Conservation (phyloP, 2,329 filamentous ascomycete genomes). For the Ascomycota sp. region DNA sequence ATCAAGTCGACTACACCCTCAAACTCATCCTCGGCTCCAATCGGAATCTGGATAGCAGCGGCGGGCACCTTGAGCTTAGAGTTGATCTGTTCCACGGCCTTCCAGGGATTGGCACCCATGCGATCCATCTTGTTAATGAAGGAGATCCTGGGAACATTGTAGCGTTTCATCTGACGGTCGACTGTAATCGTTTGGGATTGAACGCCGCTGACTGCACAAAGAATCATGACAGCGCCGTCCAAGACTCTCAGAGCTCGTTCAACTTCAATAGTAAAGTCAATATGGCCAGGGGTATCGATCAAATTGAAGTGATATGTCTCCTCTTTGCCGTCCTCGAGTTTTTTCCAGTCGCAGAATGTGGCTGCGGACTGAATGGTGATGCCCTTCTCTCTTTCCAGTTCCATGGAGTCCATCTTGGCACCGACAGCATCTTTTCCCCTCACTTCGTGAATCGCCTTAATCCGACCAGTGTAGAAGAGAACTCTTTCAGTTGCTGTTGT, state of each 20-base stretch:
- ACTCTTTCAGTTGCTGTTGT: conserved; percentile 93
- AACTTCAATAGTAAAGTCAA: conserved; percentile 98
- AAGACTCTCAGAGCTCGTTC: conserved; percentile 86
- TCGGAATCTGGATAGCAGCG: conserved; percentile 84
- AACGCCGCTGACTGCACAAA: conserved; percentile 91
- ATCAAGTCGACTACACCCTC: conserved; percentile 84
- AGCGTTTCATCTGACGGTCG: conserved; percentile 94
- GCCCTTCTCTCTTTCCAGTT: conserved; percentile 91
- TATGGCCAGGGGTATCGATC: conserved; percentile 96
- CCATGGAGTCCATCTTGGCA: conserved; percentile 99
- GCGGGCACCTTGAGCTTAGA: conserved; percentile 83
- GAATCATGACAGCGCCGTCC: conserved; percentile 94
- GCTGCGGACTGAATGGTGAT: conserved; percentile 98
- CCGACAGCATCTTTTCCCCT: conserved; percentile 85
- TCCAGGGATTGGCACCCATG: conserved; percentile 96
- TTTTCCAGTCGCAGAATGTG: conserved; percentile 93
- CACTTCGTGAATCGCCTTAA: conserved; percentile 93
- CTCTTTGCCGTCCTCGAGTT: conserved; percentile 64
- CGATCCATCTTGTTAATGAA: conserved; percentile 99
- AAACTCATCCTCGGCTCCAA: conserved; percentile 80
- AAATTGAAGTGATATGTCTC: conserved; percentile 94
- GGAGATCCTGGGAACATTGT: conserved; percentile 85
- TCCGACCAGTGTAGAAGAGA: conserved; percentile 92
- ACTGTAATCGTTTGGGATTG: conserved; percentile 97
- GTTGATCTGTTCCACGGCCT: conserved; percentile 94